Base-by-base conservation (phyloP, 352 stramenopile genomes). In the Globisporangium uncinulatum region DNA sequence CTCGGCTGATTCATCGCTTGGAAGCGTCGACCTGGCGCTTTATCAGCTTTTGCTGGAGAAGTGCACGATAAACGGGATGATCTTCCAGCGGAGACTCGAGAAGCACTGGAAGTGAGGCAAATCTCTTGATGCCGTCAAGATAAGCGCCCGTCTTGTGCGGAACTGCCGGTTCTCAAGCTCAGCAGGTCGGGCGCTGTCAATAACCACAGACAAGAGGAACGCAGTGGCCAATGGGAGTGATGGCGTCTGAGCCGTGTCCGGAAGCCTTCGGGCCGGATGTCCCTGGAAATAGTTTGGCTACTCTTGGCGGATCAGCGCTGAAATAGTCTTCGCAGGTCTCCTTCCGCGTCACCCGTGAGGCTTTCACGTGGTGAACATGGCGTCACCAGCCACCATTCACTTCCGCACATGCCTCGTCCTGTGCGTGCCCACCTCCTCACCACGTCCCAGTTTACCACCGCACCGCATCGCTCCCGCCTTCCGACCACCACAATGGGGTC, bases 11-110 rank as follows among this genome's bases (percentile, higher is more conserved):
- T 9, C 41, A 3, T 46, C 6, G n/a, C n/a, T 29, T 1, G 46
- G 46, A 6, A 54, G 58, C 19, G 37, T 64, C n/a, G 52, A 64
- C 32, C 4, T 39, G 21, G 57, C 34, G 5, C 49, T 62, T 1
- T 62, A 62, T 17, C 29, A 49, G n/a, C 36, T 45, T 5, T 39
- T 64, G n/a, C 15, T 64, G 5, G 51, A 56, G 39, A 41, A 39
- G 15, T 57, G 58, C 36, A 20, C 50, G 20, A 13, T 10, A 20
- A 64, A 64, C 51, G 37, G 44, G 3, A 34, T 54, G 24, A 24
- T 56, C 0, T 55, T 56, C 17, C 37, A 56, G 43, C 51, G 36
- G 6, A 21, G 58, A 11, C 58, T 64, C 17, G 39, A 51, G 29
- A 50, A 48, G 24, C 37, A 19, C 45, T 58, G 52, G 44, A 15